These are phyloP conservation scores for Phytophthora nicotianae DNA, from an alignment of 352 stramenopile species.

Conservation along the genomic window DNA sequence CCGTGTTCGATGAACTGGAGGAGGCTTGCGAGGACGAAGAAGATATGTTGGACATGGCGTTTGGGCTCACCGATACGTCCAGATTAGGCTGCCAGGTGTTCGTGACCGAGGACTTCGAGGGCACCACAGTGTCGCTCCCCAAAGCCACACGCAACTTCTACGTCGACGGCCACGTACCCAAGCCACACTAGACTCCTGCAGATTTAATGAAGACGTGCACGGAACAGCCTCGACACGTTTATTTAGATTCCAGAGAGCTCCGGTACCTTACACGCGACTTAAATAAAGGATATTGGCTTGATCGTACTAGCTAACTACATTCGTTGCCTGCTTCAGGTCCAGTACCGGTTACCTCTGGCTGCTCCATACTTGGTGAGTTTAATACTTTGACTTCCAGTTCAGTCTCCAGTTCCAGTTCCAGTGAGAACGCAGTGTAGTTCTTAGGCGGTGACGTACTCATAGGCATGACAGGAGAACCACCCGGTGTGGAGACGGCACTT, in stretches of 20 bases:
- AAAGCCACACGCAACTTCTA: constrained; percentile 99
- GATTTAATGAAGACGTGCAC: not conserved
- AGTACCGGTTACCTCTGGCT: constrained; percentile 14
- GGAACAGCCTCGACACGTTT: constrained; percentile 23
- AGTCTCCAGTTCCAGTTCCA: constrained; percentile 22
- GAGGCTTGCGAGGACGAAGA: constrained; percentile 97
- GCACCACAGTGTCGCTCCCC: constrained; percentile 91
- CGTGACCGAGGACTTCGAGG: constrained; percentile 91
- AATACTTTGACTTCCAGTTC: constrained; percentile 24
- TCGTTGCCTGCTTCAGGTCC: constrained; percentile 13
- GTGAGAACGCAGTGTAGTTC: constrained; percentile 16
- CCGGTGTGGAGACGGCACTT: constrained; percentile 29
- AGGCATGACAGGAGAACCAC: constrained; percentile 25
- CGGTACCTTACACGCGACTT: constrained; percentile 25
- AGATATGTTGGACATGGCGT: constrained; percentile 99
- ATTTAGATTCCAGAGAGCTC: constrained; percentile 36
- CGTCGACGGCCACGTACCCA: constrained; percentile 97
- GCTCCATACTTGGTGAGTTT: constrained; percentile 1
- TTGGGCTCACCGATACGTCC: constrained; percentile 96
- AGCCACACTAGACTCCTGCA: constrained; percentile 89
- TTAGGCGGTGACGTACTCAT: constrained; percentile 25
- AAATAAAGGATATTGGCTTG: constrained; percentile 42
- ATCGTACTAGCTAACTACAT: constrained; percentile 21
- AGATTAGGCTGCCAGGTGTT: constrained; percentile 92
- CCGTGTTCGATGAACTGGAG: constrained; percentile 92